These are phyloP conservation scores for Evernia prunastri DNA, from an alignment of 495 filamentous ascomycete species.

Conservation along the genomic window DNA sequence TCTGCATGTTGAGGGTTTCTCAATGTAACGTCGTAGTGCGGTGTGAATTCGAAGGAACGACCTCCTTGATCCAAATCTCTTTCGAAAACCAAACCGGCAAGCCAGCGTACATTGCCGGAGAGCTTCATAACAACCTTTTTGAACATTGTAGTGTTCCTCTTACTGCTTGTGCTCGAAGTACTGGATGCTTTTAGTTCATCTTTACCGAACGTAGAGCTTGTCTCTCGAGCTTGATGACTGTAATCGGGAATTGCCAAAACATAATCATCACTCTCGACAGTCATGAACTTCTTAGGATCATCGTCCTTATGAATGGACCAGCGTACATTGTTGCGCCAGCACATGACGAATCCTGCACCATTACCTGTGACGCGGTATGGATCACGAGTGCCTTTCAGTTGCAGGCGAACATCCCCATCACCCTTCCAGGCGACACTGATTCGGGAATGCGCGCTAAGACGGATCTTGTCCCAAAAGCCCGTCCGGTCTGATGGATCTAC, in stretches of 20 bases:
- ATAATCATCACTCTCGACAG: constrained; percentile 88
- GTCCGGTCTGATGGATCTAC: constrained; percentile 87
- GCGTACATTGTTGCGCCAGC: constrained; percentile 85
- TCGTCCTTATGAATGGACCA: constrained; percentile 77
- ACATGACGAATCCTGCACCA: constrained; percentile 94
- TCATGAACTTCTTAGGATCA: constrained; percentile 89
- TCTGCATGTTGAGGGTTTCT: constrained; percentile 70
- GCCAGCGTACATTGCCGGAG: constrained; percentile 86
- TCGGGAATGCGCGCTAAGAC: constrained; percentile 90
- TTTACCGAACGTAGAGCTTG: constrained; percentile 35
- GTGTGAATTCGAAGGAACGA: constrained; percentile 79
- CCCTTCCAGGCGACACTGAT: constrained; percentile 84
- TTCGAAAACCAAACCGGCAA: constrained; percentile 88
- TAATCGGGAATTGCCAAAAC: constrained; percentile 91
- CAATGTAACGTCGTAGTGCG: constrained; percentile 86
- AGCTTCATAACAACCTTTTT: constrained; percentile 99
- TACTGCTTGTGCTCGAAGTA: constrained; percentile 55
- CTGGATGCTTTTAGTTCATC: constrained; percentile 44
- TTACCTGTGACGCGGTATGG: constrained; percentile 89
- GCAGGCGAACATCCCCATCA: constrained; percentile 91
- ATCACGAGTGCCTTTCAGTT: constrained; percentile 87
- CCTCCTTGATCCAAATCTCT: constrained; percentile 57
- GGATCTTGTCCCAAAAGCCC: constrained; percentile 99
- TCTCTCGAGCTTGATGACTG: constrained; percentile 72
- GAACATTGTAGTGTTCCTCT: constrained; percentile 72